Evolutionary conservation across 2,329 filamentous ascomycete genomes (phyloP), one percentile per base, ranked within the genome.

Genomic region (Penicillium sp.): DNA sequence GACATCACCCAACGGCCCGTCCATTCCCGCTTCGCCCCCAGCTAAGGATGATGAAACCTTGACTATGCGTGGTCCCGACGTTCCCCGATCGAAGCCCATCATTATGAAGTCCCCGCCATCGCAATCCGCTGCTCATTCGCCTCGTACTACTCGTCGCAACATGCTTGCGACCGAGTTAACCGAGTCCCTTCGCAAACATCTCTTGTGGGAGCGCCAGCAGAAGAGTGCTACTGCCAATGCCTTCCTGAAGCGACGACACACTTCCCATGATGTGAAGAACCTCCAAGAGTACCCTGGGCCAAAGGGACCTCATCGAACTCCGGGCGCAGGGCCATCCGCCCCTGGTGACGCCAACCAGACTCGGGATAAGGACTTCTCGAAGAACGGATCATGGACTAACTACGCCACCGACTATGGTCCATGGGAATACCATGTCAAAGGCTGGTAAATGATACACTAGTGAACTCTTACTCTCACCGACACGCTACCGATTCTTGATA

Each of bases 111-210:
- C 88, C 21, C 84, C 84, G n/a, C 87, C 87, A 56, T 79, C 79
- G 6, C 86, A 90, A 63, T 89, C 90, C 54, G 86, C 87, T 27
- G 90, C 91, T 1, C 83, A 96, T 63, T 98, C 95, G 5, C 95
- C 95, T 4, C 86, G 92, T 56, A 97, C 93, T 0, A 97, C 93
- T 0, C 86, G 95, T 51, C 86, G 93, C 59, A 96, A 97, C 75
- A 99, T 99, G 95, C 84, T 99, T 55, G 89, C 91, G 9, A 96
- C 91, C 0, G 95, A 99, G 78, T 81, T 99, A 53, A 97, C 93
- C 2, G 92, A 96, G 73, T 96, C 91, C 22, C 86, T 99, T 3
- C 87, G 95, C 22, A 90, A 92, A 66, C 90, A 97, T 68, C 86
- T 99, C 16, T 84, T 98, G 16, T 96, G 91, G 90, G 95, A 99